phyloP scores from a whole-genome alignment of 768 basidiomycete genomes.

The Lentinula boryana region DNA sequence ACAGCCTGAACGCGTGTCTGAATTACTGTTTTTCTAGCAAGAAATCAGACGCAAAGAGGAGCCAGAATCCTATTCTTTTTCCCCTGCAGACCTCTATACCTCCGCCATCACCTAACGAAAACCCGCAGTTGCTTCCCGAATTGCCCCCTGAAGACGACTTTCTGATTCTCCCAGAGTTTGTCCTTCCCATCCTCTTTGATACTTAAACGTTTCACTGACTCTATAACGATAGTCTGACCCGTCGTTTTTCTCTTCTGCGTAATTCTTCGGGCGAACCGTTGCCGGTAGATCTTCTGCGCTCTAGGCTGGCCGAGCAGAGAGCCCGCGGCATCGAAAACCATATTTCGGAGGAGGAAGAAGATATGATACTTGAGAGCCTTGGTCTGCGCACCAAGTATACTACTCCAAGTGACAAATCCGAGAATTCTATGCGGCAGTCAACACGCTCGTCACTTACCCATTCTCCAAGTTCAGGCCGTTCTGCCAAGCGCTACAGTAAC shows the following conservation, averaged over 20 bases:
- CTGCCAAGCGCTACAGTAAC: slow-evolving; percentile 74
- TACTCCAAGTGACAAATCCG: slow-evolving; percentile 20
- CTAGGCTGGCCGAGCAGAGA: slow-evolving; percentile 70
- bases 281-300: slow-evolving; percentile 57
- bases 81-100: slow-evolving; percentile 13
- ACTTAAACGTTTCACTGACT: slow-evolving; percentile 12
- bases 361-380: slow-evolving; percentile 75
- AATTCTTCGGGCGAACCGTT: slow-evolving; percentile 61
- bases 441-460: slow-evolving; percentile 29
- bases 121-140: slow-evolving; percentile 37
- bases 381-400: slow-evolving; percentile 36
- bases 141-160: slow-evolving; percentile 72
- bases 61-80: slow-evolving; percentile 27
- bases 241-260: slow-evolving; percentile 76
- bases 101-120: slow-evolving; percentile 20
- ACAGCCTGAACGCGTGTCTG: slow-evolving; percentile 8
- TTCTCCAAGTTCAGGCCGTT: slow-evolving; percentile 40
- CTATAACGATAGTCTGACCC: slow-evolving; percentile 55
- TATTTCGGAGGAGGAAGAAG: slow-evolving; percentile 78
- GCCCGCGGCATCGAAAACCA: slow-evolving; percentile 61
- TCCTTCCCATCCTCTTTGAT: slow-evolving; percentile 9
- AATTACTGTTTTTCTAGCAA: slow-evolving; percentile 41
- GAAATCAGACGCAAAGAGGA: slow-evolving; percentile 67
- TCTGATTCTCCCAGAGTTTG: slow-evolving; percentile 76
- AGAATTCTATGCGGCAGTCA: slow-evolving; percentile 26